A percentile compares a stretch with the other conserved stretches of the same genome.
Evolutionary conservation across 2,329 filamentous ascomycete species (phyloP).

Genomic region (Aureobasidium sp.): DNA sequence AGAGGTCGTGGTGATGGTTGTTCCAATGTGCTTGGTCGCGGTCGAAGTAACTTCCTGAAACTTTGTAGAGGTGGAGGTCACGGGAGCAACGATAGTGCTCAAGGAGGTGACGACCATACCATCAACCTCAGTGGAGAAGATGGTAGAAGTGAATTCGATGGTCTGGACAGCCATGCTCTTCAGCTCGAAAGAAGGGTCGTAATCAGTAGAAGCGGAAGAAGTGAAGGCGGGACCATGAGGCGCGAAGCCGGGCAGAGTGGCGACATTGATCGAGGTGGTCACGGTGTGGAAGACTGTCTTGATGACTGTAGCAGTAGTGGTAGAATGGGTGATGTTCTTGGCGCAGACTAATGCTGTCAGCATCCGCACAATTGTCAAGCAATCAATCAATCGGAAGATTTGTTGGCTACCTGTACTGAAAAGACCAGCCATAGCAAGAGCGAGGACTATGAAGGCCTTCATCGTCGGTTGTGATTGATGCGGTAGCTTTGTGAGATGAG

Average conservation of each 20-base stretch:
- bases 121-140: neutral
- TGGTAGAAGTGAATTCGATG: neutral
- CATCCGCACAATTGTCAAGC: neutral
- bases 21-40: neutral
- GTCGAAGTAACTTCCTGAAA: neutral
- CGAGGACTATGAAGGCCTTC: neutral
- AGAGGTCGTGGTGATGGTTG: neutral
- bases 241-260: neutral
- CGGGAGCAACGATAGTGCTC: neutral
- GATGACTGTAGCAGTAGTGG: neutral
- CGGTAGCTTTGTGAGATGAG: neutral
- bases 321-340: neutral
- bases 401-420: neutral
- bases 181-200: neutral
- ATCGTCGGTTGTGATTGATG: neutral
- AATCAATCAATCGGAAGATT: neutral
- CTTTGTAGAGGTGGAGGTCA: neutral
- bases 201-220: neutral
- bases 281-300: constrained; percentile 1
- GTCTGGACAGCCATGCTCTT: constrained; percentile 1
- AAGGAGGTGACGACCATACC: constrained; percentile 4
- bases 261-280: neutral
- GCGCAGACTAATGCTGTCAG: neutral
- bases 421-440: neutral
- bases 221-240: neutral